A percentile compares a stretch with the other conserved stretches of the same genome.
Conservation (phyloP, 2,329 filamentous ascomycete genomes). For the Apiospora sp. region DNA sequence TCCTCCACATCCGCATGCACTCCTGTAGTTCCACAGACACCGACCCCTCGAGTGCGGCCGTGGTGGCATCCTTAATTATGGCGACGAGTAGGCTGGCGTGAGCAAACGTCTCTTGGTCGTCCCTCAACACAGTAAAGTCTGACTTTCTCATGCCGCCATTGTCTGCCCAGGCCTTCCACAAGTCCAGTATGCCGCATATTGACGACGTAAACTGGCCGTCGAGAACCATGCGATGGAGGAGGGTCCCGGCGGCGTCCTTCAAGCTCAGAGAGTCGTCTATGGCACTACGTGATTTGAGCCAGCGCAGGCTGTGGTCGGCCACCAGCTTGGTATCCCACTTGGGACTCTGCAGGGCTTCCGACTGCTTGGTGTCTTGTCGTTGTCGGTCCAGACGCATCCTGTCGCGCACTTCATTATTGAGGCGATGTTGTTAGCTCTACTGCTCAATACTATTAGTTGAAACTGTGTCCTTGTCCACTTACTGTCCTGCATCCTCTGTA, state of each 20-base stretch:
- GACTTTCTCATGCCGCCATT: conserved; percentile 60
- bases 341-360: conserved; percentile 61
- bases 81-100: conserved; percentile 57
- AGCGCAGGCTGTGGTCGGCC: conserved; percentile 53
- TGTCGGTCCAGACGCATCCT: conserved; percentile 48
- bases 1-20: conserved; percentile 61
- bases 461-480: conserved; percentile 35
- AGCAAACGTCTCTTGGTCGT: conserved; percentile 52
- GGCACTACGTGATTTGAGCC: conserved; percentile 47
- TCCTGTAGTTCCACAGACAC: conserved; percentile 62
- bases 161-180: conserved; percentile 63
- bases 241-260: conserved; percentile 52
- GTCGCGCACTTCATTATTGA: conserved; percentile 48
- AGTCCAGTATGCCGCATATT: conserved; percentile 55
- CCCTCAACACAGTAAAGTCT: conserved; percentile 50
- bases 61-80: conserved; percentile 53
- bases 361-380: conserved; percentile 53
- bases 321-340: conserved; percentile 59
- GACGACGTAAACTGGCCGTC: conserved; percentile 52
- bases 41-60: conserved; percentile 54
- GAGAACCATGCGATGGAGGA: conserved; percentile 61
- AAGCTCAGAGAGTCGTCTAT: conserved; percentile 40
- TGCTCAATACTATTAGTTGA: not conserved
- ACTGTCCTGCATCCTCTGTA: conserved; percentile 57
- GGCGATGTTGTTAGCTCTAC: not conserved